Conservation (phyloP, 2,329 filamentous ascomycete species). For the Alternaria angustiovoidea region DNA sequence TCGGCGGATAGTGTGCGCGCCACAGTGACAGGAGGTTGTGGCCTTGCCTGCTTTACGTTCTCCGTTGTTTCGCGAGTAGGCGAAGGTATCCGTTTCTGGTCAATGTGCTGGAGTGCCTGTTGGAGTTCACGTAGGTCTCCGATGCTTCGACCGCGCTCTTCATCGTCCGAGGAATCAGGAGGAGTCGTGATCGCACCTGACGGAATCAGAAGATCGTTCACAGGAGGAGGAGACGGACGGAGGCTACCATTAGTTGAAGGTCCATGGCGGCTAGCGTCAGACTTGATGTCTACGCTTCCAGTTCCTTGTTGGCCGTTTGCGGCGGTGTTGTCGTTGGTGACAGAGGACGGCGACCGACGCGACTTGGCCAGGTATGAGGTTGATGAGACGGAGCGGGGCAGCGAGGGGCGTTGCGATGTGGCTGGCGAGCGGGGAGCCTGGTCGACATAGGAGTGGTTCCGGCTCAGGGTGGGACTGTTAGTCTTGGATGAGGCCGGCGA, state of each 20-base stretch:
- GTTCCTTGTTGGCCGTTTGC: constrained; percentile 41
- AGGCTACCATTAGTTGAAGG: constrained; percentile 65
- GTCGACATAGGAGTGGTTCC: constrained; percentile 60
- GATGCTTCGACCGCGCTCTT: constrained; percentile 66
- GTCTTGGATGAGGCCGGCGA: constrained; percentile 66
- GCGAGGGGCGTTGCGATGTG: constrained; percentile 53
- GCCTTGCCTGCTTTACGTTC: constrained; percentile 22
- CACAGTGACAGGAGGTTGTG: constrained; percentile 27
- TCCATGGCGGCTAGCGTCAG: constrained; percentile 26
- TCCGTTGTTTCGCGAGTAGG: constrained; percentile 53
- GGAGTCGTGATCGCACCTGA: constrained; percentile 88
- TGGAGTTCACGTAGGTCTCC: constrained; percentile 72
- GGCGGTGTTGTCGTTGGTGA: constrained; percentile 39
- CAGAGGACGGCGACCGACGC: constrained; percentile 64
- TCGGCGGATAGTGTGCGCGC: constrained; percentile 58
- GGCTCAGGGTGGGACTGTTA: constrained; percentile 59
- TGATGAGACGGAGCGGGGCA: constrained; percentile 66
- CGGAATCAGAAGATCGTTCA: constrained; percentile 79
- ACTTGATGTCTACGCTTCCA: constrained; percentile 28
- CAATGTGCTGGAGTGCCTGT: constrained; percentile 82
- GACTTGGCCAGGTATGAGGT: constrained; percentile 69
- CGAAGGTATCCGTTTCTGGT: constrained; percentile 69
- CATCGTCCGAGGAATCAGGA: constrained; percentile 90
- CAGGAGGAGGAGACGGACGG: constrained; percentile 83
- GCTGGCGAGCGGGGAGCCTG: constrained; percentile 45